Conservation (phyloP, 768 basidiomycete genomes). For the Suillus luteus region DNA sequence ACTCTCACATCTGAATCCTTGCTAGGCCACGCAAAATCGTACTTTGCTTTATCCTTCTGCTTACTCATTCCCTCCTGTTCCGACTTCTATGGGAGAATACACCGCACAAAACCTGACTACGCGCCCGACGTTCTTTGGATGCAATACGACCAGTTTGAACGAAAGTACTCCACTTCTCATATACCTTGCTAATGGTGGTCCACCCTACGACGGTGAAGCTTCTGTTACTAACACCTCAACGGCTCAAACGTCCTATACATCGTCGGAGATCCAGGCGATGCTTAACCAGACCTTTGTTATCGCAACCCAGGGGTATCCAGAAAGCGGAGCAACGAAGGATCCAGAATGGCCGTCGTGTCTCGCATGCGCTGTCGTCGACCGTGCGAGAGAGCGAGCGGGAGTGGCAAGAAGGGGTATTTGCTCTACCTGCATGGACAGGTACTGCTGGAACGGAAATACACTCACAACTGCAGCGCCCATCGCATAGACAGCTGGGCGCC, state of each 20-base stretch:
- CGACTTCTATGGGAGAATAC: slow-evolving; percentile 31
- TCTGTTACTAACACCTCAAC: slow-evolving; percentile 47
- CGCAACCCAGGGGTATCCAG: slow-evolving; percentile 45
- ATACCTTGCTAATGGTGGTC: slow-evolving; percentile 60
- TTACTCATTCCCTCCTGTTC: slow-evolving; percentile 37
- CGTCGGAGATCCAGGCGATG: slow-evolving; percentile 43
- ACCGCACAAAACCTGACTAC: slow-evolving; percentile 37
- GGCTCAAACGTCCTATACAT: slow-evolving; percentile 37
- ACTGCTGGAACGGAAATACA: slow-evolving; percentile 31
- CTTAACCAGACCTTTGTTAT: slow-evolving; percentile 46
- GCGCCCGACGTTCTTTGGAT: slow-evolving; percentile 51
- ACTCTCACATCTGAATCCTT: neutral
- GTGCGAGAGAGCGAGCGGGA: slow-evolving; percentile 35
- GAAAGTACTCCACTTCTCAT: slow-evolving; percentile 48
- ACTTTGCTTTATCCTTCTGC: slow-evolving; percentile 34
- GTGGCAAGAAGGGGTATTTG: slow-evolving; percentile 33
- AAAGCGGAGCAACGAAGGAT: slow-evolving; percentile 32
- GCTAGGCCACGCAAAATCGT: slow-evolving; percentile 40
- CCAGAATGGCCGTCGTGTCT: slow-evolving; percentile 50
- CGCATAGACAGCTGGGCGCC: neutral
- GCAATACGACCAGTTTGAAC: slow-evolving; percentile 30
- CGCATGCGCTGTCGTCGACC: slow-evolving; percentile 54
- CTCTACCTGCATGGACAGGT: slow-evolving; percentile 32
- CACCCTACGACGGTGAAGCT: slow-evolving; percentile 39
- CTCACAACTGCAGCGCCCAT: slow-evolving; percentile 4